A percentile compares a stretch with the other conserved stretches of the same genome.
Evolutionary conservation across 73 alveolate species (phyloP).

Genomic region (Breviolum minutum): DNA sequence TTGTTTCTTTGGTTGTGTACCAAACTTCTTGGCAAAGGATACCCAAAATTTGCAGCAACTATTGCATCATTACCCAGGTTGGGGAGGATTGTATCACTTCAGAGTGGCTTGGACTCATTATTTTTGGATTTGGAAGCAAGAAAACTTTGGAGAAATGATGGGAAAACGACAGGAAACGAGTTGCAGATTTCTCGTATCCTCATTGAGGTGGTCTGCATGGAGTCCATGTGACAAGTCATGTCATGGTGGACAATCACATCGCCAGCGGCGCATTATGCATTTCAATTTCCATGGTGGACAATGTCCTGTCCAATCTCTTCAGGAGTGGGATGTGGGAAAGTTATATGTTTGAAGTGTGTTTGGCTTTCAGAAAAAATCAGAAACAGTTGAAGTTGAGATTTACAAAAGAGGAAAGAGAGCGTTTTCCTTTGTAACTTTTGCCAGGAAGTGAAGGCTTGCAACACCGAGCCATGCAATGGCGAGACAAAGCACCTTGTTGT

Average conservation of each 20-base stretch:
- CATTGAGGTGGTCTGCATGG: conserved; percentile 66
- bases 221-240: conserved; percentile 38
- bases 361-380: too few relatives aligned
- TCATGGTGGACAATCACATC: conserved; percentile 63
- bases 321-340: neutral
- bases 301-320: conserved; percentile 45
- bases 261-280: conserved; percentile 73
- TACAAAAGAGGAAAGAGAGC: neutral
- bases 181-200: neutral
- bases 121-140: neutral
- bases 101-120: conserved; percentile 15
- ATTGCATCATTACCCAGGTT: neutral
- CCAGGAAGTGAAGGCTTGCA: conserved; percentile 64
- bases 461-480: conserved; percentile 74
- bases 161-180: neutral
- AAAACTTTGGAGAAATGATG: neutral
- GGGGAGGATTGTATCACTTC: conserved; percentile 80
- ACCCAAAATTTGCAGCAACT: neutral
- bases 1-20: too few relatives aligned
- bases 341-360: neutral
- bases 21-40: neutral
- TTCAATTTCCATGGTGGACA: conserved; percentile 44
- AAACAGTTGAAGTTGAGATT: neutral
- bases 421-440: too few relatives aligned
- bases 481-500: neutral